Conservation (phyloP, 306 rosid species). For the cucumber (Cucumis sativus) region Cucumber_9930_V3 NC_026657.2:599001-599500, state of each 20-base stretch:
- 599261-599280: constrained; percentile 50
- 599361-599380: neutral
- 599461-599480: neutral
- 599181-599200: constrained; percentile 81
- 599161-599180: constrained; percentile 92
- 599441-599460: neutral
- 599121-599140: neutral
- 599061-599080: neutral
- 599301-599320: neutral
- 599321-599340: neutral
- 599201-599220: constrained; percentile 73
- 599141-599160: constrained; percentile 46
- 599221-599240: constrained; percentile 99
- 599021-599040: neutral
- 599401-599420: neutral
- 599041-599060: neutral
- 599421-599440: neutral
- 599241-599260: constrained; percentile 92
- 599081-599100: constrained; percentile 52
- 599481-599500: neutral
- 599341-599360: neutral
- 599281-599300: neutral
- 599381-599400: constrained; percentile 7
- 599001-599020: neutral
- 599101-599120: constrained; percentile 39